phyloP scores from a whole-genome alignment of 495 filamentous ascomycete genomes.

The Cercophora scortea region DNA sequence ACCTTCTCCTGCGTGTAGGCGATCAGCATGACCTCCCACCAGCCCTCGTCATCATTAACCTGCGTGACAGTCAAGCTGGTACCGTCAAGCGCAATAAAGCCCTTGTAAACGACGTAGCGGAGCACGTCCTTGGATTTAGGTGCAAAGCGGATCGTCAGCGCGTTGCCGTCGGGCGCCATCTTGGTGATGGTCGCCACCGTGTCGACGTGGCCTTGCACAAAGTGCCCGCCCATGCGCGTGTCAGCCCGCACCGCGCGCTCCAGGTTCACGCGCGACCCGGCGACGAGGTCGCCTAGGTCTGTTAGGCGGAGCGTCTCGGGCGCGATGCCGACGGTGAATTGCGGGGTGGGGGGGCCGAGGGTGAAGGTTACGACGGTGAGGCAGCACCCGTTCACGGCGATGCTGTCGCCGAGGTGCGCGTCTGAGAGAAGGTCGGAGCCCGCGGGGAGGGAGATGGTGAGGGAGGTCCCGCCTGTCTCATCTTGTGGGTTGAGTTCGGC shows the following conservation, averaged over 20 bases:
- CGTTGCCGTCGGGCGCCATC: constrained; percentile 73
- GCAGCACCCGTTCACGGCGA: constrained; percentile 80
- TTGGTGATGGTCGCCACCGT: constrained; percentile 65
- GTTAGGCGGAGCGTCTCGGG: constrained; percentile 96
- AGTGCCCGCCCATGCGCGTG: constrained; percentile 85
- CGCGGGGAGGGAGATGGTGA: constrained; percentile 64
- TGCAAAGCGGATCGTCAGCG: constrained; percentile 73
- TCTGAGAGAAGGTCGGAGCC: constrained; percentile 71
- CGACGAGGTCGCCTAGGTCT: constrained; percentile 68
- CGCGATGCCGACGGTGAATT: constrained; percentile 89
- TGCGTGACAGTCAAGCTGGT: constrained; percentile 86
- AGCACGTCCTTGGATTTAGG: constrained; percentile 60
- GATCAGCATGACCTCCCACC: constrained; percentile 98
- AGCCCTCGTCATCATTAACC: constrained; percentile 69
- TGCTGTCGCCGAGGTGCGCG: constrained; percentile 83
- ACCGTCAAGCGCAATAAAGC: constrained; percentile 93
- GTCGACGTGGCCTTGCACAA: constrained; percentile 92
- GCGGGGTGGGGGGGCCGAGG: constrained; percentile 15
- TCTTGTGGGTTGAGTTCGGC: constrained; percentile 72
- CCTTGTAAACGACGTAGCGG: constrained; percentile 90
- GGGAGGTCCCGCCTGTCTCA: constrained; percentile 74
- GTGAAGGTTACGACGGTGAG: constrained; percentile 82
- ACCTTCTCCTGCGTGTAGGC: constrained; percentile 95
- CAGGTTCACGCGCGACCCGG: constrained; percentile 64
- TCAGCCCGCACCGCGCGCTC: constrained; percentile 83